Percentiles rank a stretch among this genome's conserved stretches.
Evolutionary conservation across 169 alveolate genomes (phyloP).

Genomic region (Plasmodium adleri): DNA sequence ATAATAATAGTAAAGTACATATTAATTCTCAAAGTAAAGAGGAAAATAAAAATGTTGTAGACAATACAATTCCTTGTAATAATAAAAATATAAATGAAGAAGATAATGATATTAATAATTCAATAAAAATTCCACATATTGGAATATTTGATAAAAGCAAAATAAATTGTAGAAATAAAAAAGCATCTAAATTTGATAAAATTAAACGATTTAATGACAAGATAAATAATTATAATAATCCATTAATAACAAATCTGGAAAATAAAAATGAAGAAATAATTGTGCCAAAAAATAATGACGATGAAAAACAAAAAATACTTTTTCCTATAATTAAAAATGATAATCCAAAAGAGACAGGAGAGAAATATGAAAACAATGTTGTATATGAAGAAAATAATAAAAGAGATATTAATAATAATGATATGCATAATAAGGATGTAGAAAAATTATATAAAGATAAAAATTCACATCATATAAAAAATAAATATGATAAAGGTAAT

Average conservation of each 20-base stretch:
- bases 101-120: neutral
- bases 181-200: neutral
- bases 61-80: too few relatives aligned
- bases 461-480: neutral
- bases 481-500: neutral
- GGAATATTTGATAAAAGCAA: neutral
- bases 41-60: too few relatives aligned
- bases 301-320: neutral
- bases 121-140: neutral
- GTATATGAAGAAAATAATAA: neutral
- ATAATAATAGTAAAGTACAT: neutral
- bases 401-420: neutral
- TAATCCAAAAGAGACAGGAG: neutral
- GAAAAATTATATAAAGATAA: neutral
- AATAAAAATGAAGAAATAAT: too few relatives aligned
- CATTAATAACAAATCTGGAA: too few relatives aligned
- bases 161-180: conserved; percentile 6
- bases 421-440: neutral
- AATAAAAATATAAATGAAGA: neutral
- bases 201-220: neutral
- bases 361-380: too few relatives aligned
- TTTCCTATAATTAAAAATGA: neutral
- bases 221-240: too few relatives aligned
- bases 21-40: neutral
- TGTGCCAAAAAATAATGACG: too few relatives aligned